Percentiles rank a stretch among this genome's conserved stretches.
Conservation (phyloP, 2,329 filamentous ascomycete species). For the Sporothrix phasma region DNA sequence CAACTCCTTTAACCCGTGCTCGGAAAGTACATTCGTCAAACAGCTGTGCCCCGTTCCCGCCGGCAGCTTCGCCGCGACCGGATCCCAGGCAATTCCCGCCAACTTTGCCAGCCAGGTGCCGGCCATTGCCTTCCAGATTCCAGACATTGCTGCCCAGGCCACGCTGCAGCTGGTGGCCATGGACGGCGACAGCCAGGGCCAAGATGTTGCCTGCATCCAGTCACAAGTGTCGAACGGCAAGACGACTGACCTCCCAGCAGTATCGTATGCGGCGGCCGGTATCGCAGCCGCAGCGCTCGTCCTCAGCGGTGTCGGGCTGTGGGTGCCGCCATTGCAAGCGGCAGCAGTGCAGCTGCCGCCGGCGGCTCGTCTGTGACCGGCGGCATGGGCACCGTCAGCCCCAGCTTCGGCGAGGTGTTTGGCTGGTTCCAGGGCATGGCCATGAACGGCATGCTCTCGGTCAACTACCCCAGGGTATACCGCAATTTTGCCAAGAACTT, state of each 20-base stretch:
- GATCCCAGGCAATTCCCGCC: constrained; percentile 60
- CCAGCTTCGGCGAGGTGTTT: constrained; percentile 76
- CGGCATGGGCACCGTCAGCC: constrained; percentile 59
- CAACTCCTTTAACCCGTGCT: constrained; percentile 77
- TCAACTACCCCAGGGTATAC: constrained; percentile 79
- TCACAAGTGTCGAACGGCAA: constrained; percentile 82
- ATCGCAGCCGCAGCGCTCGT: constrained; percentile 76
- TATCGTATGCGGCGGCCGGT: constrained; percentile 75
- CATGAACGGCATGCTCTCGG: constrained; percentile 92
- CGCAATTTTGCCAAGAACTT: constrained; percentile 88
- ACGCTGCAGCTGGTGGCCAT: constrained; percentile 62
- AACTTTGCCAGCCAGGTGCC: constrained; percentile 69
- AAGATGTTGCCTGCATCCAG: constrained; percentile 70
- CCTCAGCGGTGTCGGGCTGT: constrained; percentile 63
- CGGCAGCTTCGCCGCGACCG: constrained; percentile 63
- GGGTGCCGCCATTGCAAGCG: constrained; percentile 25
- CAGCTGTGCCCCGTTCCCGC: constrained; percentile 81
- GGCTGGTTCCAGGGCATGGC: constrained; percentile 90
- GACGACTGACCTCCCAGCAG: constrained; percentile 61
- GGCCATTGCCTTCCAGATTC: constrained; percentile 77
- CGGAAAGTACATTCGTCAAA: constrained; percentile 51
- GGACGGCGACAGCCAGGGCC: constrained; percentile 34
- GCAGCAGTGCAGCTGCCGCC: constrained; percentile 40
- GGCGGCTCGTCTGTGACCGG: constrained; percentile 33
- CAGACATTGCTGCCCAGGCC: constrained; percentile 80